Evolutionary conservation across 2,329 filamentous ascomycete genomes (phyloP).

Genomic region (Paraconiothyrium brasiliense): DNA sequence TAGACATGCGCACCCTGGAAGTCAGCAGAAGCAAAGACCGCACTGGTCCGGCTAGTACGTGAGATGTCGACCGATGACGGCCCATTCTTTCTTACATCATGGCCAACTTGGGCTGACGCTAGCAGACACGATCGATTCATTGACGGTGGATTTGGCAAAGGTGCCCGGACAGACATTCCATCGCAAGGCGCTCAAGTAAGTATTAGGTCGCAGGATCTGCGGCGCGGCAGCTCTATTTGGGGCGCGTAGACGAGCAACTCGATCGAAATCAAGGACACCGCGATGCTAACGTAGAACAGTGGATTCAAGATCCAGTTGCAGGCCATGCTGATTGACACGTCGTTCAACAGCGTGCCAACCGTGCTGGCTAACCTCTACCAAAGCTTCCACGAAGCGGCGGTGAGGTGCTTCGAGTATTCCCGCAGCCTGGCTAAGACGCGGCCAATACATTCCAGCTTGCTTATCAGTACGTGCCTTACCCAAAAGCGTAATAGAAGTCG

Average conservation of each 20-base stretch:
- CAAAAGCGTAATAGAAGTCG: slow-evolving; percentile 24
- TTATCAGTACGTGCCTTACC: slow-evolving; percentile 62
- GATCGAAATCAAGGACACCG: slow-evolving; percentile 11
- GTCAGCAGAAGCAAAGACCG: slow-evolving; percentile 74
- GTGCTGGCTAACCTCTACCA: slow-evolving; percentile 78
- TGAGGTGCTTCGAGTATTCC: slow-evolving; percentile 73
- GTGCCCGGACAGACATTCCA: slow-evolving; percentile 80
- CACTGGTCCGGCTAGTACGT: slow-evolving; percentile 61
- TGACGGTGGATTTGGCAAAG: slow-evolving; percentile 81
- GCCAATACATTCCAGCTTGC: slow-evolving; percentile 67
- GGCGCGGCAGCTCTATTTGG: slow-evolving; percentile 6
- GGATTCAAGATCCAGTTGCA: slow-evolving; percentile 87
- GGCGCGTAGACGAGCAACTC: slow-evolving; percentile 3
- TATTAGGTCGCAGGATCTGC: slow-evolving; percentile 28
- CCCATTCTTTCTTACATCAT: slow-evolving; percentile 11
- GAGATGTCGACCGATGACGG: slow-evolving; percentile 10
- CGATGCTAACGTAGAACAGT: slow-evolving; percentile 42
- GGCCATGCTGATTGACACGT: slow-evolving; percentile 82
- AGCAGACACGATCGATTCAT: slow-evolving; percentile 69
- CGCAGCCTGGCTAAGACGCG: slow-evolving; percentile 66
- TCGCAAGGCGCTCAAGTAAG: slow-evolving; percentile 76
- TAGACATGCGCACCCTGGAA: slow-evolving; percentile 78
- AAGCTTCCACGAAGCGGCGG: slow-evolving; percentile 80
- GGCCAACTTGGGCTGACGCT: slow-evolving; percentile 18
- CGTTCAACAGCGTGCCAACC: slow-evolving; percentile 74